These are phyloP conservation scores for Musa acuminata DNA, from an alignment of 176 grass and related monocot genomes.

Conservation along the genomic window DNA sequence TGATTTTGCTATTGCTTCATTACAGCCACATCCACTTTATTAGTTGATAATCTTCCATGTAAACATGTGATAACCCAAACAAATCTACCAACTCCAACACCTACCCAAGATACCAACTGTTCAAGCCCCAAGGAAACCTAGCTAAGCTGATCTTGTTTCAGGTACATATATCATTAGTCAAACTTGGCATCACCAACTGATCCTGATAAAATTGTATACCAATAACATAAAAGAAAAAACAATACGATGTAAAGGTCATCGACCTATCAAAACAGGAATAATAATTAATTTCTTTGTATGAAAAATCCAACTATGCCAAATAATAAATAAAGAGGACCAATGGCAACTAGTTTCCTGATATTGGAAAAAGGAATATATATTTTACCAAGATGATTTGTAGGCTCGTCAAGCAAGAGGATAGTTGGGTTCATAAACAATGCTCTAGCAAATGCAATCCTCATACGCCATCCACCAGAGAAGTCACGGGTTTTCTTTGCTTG, in stretches of 20 bases:
- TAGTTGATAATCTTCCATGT: no score
- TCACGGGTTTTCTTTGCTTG: constrained; percentile 92
- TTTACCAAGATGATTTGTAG: constrained; percentile 90
- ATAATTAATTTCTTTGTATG: neutral
- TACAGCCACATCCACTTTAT: no score
- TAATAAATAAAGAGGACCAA: constrained; percentile 10
- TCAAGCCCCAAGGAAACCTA: neutral
- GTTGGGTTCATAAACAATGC: constrained; percentile 96
- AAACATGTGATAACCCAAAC: no score
- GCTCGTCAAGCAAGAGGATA: constrained; percentile 86
- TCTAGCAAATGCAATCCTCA: constrained; percentile 91
- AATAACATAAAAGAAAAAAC: neutral
- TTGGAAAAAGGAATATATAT: neutral
- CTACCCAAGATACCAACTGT: neutral
- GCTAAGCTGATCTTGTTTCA: neutral
- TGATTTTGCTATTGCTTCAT: neutral
- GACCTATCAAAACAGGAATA: neutral
- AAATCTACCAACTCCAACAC: no score
- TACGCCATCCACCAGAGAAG: constrained; percentile 93
- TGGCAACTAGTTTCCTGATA: neutral
- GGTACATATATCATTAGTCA: neutral
- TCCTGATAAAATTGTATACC: neutral
- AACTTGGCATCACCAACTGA: no score
- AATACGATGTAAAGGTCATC: neutral
- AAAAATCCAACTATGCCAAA: neutral